Percentiles rank a stretch among this genome's conserved stretches.
These are phyloP conservation scores for Salvia rosmarinus DNA, from an alignment of 257 asterid genomes.

Conservation along the genomic window DNA sequence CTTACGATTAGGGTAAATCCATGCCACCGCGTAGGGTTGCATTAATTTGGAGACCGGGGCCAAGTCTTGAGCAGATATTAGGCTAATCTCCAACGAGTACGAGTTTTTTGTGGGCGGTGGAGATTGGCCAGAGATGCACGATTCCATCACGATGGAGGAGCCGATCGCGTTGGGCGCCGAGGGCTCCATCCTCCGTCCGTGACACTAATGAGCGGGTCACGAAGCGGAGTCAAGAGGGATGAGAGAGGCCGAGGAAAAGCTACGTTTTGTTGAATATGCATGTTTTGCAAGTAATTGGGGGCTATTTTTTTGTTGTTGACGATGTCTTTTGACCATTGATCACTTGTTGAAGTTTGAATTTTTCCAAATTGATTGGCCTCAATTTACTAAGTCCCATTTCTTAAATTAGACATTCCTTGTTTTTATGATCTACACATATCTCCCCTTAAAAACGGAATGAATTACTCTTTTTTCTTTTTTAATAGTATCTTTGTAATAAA, in stretches of 20 bases:
- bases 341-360: slow-evolving; percentile 5
- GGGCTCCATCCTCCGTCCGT: slow-evolving; percentile 49
- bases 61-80: slow-evolving; percentile 75
- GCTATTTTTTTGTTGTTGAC: slow-evolving; percentile 27
- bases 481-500: background rate
- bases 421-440: slow-evolving; percentile 22
- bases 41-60: slow-evolving; percentile 58
- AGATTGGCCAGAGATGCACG: slow-evolving; percentile 39
- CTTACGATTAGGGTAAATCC: slow-evolving; percentile 55
- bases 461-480: background rate
- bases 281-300: slow-evolving; percentile 26
- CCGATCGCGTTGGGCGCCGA: slow-evolving; percentile 39
- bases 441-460: background rate
- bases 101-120: slow-evolving; percentile 20
- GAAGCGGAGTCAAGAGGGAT: slow-evolving; percentile 3
- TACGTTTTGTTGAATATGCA: slow-evolving; percentile 30
- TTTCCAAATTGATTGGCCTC: slow-evolving; percentile 30
- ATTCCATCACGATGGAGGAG: slow-evolving; percentile 52
- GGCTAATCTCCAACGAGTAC: slow-evolving; percentile 49
- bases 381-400: slow-evolving; percentile 2
- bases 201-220: background rate
- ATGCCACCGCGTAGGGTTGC: slow-evolving; percentile 61
- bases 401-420: background rate
- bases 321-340: slow-evolving; percentile 44
- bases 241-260: background rate